Base-by-base conservation (phyloP, 2,329 filamentous ascomycete species). In the Talaromyces sp. region DNA sequence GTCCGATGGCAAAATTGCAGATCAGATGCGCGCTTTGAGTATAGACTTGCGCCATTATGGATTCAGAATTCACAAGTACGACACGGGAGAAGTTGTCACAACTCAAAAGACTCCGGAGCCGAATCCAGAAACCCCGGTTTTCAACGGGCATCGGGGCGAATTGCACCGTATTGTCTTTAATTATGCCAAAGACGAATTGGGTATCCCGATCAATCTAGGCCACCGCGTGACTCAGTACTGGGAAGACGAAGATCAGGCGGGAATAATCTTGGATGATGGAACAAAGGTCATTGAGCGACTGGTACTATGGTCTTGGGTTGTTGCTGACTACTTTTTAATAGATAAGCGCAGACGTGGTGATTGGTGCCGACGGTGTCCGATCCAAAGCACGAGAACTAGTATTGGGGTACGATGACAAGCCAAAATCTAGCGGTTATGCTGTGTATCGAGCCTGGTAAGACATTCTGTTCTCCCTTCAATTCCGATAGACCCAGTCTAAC, bases 101-200 rank as follows among this genome's bases (percentile, higher is more conserved):
- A 84, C 85, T 60, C 85, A 87, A 60, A 70, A 67, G 52, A 77
- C 76, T 0, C 80, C 81, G 3, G 67, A 74, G 1, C 72, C 71
- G 35, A 70, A 79, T 32, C 74, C 75, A 1, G 78, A 81, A 17
- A 78, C 80, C 12, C 83, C 84, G 0, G 79, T 82, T 10, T 82
- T 86, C 66, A 86, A 86, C 56, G 84, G 84, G 0, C 84, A 87
- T 64, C 71, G 84, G 21, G 84, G 84, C 17, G 84, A 86, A 70
- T 74, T 87, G 58, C 84, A 87, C 63, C 75, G 81, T 56, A 79
- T 86, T 11, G 78, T 87, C 3, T 85, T 85, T 61, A 79, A 83
- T 38, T 82, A 86, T 64, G 83, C 83, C 0, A 76, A 75, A 41
- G 77, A 85, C 55, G 80, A 82, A 56, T 71, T 85, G 9, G 75